Evolutionary conservation across 371 early-diverging fungal species (phyloP), one percentile per base, ranked within the genome.

Genomic region (Syncephalastrum racemosum): DNA sequence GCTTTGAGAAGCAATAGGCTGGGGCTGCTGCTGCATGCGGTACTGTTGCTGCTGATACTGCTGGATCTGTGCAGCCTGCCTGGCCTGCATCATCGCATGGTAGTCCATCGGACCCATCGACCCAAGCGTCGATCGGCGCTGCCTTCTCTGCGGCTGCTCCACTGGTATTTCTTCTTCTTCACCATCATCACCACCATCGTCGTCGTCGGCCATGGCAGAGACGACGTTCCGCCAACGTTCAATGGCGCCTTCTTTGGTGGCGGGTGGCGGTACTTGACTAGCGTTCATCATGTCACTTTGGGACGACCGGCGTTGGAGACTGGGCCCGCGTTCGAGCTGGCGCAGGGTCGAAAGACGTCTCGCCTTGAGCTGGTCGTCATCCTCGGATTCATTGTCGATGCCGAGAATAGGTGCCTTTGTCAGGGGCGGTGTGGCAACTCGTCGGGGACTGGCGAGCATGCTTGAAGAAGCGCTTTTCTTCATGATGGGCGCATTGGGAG

Each of bases 31-130:
- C 42, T 60, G 63, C 55, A 63, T 60, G 19, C 53, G 53, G 15
- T 57, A 49, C 50, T 64, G 65, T 36, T 62, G 63, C 58, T 66
- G 70, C 43, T 63, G 71, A 42, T 70, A 73, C 51, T 70, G 74
- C 43, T 73, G 73, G 19, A 70, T 61, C 48, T 70, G 64, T 31
- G 56, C 56, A 12, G 20, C 43, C 43, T 57, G 10, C 41, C 47
- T 51, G 20, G 42, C 44, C 42, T 54, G 54, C 24, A 13, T 27
- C 12, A 18, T 41, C 1, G 36, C 36, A 2, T 31, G 36, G 36
- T 31, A 31, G 36, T 31, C 36, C 54, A 14, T 36, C 53, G 6
- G 58, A 53, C 24, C 42, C 36, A 31, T 31, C 10, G 36, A 31
- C 10, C 36, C 36, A 2, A 31, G 36, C 36, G 36, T 31, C 10